These are phyloP conservation scores for Aaosphaeria pasadenensis DNA, from an alignment of 2,329 filamentous ascomycete species.

Conservation along the genomic window DNA sequence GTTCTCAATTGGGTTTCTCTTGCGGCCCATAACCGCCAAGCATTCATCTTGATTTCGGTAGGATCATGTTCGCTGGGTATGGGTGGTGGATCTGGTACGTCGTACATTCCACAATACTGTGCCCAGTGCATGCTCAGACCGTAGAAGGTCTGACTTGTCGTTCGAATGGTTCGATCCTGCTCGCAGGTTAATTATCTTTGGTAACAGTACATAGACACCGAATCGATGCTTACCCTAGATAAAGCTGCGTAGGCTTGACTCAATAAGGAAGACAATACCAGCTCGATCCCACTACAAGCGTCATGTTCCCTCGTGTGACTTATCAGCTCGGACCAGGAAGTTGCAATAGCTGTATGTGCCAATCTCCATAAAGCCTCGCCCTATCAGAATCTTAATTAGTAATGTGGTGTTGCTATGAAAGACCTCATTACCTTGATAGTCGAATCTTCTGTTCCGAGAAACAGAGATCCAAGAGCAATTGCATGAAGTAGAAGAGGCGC, in stretches of 20 bases:
- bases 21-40: not conserved
- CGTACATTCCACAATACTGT: not conserved
- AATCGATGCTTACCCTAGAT: not conserved
- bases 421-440: not conserved
- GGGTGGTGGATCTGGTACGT: not conserved
- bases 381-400: not conserved
- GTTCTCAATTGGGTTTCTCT: not conserved
- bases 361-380: not conserved
- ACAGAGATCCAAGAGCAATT: constrained; percentile 1
- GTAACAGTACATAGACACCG: not conserved
- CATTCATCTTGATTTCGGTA: not conserved
- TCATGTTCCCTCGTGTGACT: not conserved
- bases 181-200: not conserved
- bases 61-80: not conserved
- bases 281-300: not conserved
- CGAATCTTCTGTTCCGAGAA: not conserved
- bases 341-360: not conserved
- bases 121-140: not conserved
- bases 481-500: constrained; percentile 1
- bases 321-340: constrained; percentile 1
- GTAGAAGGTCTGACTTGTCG: not conserved
- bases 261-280: not conserved
- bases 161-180: not conserved
- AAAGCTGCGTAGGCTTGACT: constrained; percentile 1
- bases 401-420: not conserved